Evolutionary conservation across 2,329 filamentous ascomycete species (phyloP), one percentile per base, ranked within the genome.

Genomic region (Phialemoniopsis sp.): DNA sequence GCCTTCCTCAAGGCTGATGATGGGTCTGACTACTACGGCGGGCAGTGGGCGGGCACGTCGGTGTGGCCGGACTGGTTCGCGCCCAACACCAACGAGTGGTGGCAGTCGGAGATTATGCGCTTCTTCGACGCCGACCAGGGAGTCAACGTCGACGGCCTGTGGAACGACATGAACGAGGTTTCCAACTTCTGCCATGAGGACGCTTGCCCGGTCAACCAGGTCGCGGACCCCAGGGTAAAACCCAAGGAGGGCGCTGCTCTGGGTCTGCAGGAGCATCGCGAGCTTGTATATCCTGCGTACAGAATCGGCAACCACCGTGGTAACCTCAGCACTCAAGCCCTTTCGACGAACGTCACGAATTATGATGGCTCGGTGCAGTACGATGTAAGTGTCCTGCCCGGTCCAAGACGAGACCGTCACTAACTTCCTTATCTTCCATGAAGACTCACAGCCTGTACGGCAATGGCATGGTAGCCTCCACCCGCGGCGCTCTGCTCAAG

Each of bases 61-160:
- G 82, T 76, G 7, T 89, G 80, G 62, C 84, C 84, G 0, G 87
- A 91, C 56, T 91, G 85, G 85, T 87, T 89, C 52, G 66, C 79
- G 19, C 71, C 73, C 2, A 76, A 76, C 36, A 76, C 78, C 1
- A 73, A 80, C 33, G 51, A 64, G 2, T 91, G 80, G 61, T 90
- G 86, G 86, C 80, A 78, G 40, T 64, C 68, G 2, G 76, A 90
- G 52, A 82, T 91, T 48, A 57, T 52, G 0, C 58, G 51, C 2
- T 87, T 87, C 62, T 89, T 89, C 62, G 59, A 74, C 43, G 59
- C 74, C 0, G 63, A 77, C 0, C 71, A 62, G 2, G 86, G 86
- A 21, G 69, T 90, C 14, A 76, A 89, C 47, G 81, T 90, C 34
- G 87, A 90, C 45, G 86, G 76, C 1, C 66, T 90, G 2, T 90